Conservation (phyloP, 345 rosid genomes). For the Hibiscus trionum region DNA sequence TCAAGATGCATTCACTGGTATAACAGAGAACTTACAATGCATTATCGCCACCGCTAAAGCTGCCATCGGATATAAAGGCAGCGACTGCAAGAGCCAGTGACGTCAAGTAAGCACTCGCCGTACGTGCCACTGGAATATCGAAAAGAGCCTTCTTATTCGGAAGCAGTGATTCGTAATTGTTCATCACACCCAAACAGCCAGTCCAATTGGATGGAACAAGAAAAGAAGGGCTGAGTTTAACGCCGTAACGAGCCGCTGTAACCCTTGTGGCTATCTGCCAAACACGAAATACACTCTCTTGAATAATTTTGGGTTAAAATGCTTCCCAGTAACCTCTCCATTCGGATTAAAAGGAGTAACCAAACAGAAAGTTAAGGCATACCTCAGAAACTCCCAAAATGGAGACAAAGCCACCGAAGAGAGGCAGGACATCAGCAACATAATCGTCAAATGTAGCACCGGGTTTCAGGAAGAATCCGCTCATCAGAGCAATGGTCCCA, state of each 20-base stretch:
- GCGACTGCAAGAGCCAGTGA: constrained; percentile 64
- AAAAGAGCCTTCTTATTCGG: constrained; percentile 81
- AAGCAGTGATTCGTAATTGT: constrained; percentile 80
- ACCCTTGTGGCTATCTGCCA: constrained; percentile 78
- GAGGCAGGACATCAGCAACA: constrained; percentile 65
- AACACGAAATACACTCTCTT: background rate
- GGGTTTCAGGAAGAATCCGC: constrained; percentile 89
- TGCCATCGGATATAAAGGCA: constrained; percentile 76
- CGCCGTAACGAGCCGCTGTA: constrained; percentile 61
- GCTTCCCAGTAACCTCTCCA: background rate
- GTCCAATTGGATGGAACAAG: constrained; percentile 95
- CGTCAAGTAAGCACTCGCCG: constrained; percentile 81
- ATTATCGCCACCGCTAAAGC: constrained; percentile 89
- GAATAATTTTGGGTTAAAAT: background rate
- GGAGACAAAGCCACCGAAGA: constrained; percentile 73
- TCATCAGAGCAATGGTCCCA: constrained; percentile 83
- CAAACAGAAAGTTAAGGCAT: background rate
- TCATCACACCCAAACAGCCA: constrained; percentile 91
- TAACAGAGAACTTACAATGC: constrained; percentile 57
- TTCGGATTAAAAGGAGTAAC: background rate
- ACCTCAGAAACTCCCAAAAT: constrained; percentile 94
- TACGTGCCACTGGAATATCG: constrained; percentile 84
- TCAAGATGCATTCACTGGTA: background rate
- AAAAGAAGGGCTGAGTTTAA: constrained; percentile 82
- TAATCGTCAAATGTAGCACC: constrained; percentile 83